Evolutionary conservation across 2,329 filamentous ascomycete species (phyloP).

Genomic region (Hymenoscyphus scutula): DNA sequence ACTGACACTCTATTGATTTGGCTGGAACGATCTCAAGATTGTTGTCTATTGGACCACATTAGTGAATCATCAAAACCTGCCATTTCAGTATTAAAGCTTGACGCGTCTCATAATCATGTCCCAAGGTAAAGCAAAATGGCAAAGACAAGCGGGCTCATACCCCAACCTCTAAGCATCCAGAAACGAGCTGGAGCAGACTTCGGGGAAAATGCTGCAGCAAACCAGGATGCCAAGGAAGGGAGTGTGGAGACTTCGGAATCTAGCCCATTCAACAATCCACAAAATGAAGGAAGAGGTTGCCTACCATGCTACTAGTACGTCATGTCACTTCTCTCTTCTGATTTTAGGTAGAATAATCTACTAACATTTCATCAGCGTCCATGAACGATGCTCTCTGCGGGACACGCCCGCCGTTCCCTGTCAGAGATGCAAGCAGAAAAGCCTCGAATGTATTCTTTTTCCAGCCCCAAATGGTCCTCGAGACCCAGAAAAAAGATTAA

Average conservation of each 20-base stretch:
- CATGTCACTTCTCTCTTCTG: background rate
- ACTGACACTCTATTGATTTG: too few species aligned
- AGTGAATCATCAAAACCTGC: background rate
- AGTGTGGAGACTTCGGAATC: background rate
- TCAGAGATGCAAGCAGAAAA: background rate
- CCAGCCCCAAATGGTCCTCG: background rate
- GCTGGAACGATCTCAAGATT: background rate
- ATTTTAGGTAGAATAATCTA: background rate
- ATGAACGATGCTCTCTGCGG: background rate
- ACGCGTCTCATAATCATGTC: background rate
- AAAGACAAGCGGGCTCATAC: background rate
- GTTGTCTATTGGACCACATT: background rate
- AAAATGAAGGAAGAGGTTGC: background rate
- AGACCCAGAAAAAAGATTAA: background rate
- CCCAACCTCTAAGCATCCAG: background rate
- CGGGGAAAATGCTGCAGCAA: background rate
- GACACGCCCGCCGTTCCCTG: background rate
- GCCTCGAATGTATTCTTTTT: background rate
- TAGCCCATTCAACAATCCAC: background rate
- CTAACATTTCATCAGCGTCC: background rate
- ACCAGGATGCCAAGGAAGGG: background rate
- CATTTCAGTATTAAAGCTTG: background rate
- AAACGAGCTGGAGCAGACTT: background rate
- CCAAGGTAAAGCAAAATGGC: background rate
- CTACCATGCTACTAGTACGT: background rate